These are phyloP conservation scores for Verticillium dahliae DNA, from an alignment of 2,329 filamentous ascomycete genomes.

Conservation along the genomic window DNA sequence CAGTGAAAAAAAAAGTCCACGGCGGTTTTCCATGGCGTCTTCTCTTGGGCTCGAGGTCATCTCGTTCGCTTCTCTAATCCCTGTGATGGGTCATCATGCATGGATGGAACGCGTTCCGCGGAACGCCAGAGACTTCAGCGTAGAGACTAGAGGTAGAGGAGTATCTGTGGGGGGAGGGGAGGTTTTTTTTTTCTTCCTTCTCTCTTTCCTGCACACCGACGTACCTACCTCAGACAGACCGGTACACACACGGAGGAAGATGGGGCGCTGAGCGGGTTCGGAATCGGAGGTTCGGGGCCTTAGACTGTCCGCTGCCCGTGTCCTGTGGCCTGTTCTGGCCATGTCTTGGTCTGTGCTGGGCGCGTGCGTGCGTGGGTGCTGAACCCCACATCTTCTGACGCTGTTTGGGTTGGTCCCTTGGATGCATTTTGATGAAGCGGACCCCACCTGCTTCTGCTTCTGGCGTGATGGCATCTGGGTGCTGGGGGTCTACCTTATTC, in stretches of 20 bases:
- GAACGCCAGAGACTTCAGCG: not conserved
- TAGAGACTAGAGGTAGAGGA: too few relatives aligned
- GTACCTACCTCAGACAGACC: too few relatives aligned
- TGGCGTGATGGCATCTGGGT: not conserved
- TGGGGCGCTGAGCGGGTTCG: not conserved
- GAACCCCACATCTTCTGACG: too few relatives aligned
- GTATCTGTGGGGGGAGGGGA: too few relatives aligned
- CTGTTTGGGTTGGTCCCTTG: too few relatives aligned
- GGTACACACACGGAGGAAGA: not conserved
- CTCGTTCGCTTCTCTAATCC: not conserved
- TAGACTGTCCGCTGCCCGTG: not conserved
- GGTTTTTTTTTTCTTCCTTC: too few relatives aligned
- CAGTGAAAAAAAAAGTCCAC: too few relatives aligned
- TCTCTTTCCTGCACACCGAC: too few relatives aligned
- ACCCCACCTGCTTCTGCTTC: not conserved
- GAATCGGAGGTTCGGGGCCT: not conserved
- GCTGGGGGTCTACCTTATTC: not conserved
- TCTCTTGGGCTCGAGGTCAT: not conserved
- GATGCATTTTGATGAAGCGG: not conserved
- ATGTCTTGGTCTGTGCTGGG: too few relatives aligned
- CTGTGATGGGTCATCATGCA: not conserved
- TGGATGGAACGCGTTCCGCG: not conserved
- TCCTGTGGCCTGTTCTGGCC: too few relatives aligned
- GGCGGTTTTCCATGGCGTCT: too few relatives aligned
- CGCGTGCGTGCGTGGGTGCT: too few relatives aligned